A percentile compares a stretch with the other conserved stretches of the same genome.
phyloP scores from a whole-genome alignment of 202 grass and related monocot genomes.

The Carex arenaria region DNA sequence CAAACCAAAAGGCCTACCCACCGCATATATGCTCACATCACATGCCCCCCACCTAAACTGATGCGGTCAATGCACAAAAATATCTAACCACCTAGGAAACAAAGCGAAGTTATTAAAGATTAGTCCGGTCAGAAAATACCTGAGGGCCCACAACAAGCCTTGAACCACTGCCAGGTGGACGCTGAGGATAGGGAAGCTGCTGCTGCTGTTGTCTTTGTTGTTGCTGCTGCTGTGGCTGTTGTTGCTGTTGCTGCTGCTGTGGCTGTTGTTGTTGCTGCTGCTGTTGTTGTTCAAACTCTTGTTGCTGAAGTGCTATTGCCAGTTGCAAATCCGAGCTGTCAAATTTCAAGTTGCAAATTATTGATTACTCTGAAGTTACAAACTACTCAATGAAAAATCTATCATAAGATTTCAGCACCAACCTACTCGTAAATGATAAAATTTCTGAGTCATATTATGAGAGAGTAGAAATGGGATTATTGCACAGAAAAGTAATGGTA shows the following conservation, averaged over 20 bases:
- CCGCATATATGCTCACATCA: neutral
- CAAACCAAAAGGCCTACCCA: neutral
- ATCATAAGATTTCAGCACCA: neutral
- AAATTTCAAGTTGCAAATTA: constrained; percentile 12
- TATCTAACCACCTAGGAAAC: neutral
- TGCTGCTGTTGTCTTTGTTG: constrained; percentile 25
- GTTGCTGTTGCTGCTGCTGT: constrained; percentile 33
- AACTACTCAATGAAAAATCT: neutral
- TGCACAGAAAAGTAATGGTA: neutral
- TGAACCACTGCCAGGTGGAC: constrained; percentile 46
- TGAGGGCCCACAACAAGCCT: constrained; percentile 74
- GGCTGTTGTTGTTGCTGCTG: constrained; percentile 33
- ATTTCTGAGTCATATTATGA: neutral
- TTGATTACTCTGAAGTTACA: neutral
- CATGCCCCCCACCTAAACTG: neutral
- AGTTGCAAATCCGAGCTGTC: constrained; percentile 86
- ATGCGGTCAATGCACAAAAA: neutral
- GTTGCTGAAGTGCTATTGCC: constrained; percentile 91
- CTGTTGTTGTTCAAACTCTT: constrained; percentile 77
- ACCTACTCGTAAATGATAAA: neutral
- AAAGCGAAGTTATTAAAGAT: neutral
- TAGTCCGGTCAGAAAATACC: constrained; percentile 36
- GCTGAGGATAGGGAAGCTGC: constrained; percentile 42
- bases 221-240: constrained; percentile 7
- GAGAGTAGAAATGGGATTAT: neutral